Evolutionary conservation across 2,329 filamentous ascomycete genomes (phyloP), one percentile per base, ranked within the genome.

Genomic region (Aspergillus sp.): DNA sequence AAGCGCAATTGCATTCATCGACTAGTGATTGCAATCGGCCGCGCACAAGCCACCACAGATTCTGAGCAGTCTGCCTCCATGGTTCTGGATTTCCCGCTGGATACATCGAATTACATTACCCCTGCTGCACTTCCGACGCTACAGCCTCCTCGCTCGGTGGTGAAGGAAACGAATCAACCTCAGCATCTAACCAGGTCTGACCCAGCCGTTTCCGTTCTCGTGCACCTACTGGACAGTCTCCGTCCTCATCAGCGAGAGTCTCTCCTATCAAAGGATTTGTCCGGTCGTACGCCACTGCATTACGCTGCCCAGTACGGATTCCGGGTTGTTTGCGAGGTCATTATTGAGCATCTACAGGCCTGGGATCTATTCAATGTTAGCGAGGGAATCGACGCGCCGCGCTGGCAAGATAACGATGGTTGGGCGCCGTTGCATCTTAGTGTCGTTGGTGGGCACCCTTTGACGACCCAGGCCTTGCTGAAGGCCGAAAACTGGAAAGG

Each of bases 281-380:
- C 94, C 63, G 93, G 92, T 3, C 90, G 94, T 4, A 84, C 94
- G 15, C 93, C 94, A 1, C 83, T 98, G 11, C 94, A 98, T 75
- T 97, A 97, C 73, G 93, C 93, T 3, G 94, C 95, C 0, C 93
- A 98, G 74, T 97, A 96, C 73, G 95, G 95, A 2, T 93, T 97
- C 69, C 91, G 95, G 3, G 87, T 92, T n/a, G 89, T 97, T 9
- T 97, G 92, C 72, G 86, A 96, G 72, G 84, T 93, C 25, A 85
- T 98, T 67, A 93, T 97, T 80, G 88, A 89, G 65, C 89, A 90
- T 70, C 93, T 99, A 88, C 91, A 94, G 73, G 85, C 88, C 25
- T 98, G 94, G 94, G 86, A 86, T 17, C 89, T 96, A 69, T 97
- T 97, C 71, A 85, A 96, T 71, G 88, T 93, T 30, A 87, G 88